phyloP scores from a whole-genome alignment of 345 rosid genomes.

The Aquilaria sinensis region DNA sequence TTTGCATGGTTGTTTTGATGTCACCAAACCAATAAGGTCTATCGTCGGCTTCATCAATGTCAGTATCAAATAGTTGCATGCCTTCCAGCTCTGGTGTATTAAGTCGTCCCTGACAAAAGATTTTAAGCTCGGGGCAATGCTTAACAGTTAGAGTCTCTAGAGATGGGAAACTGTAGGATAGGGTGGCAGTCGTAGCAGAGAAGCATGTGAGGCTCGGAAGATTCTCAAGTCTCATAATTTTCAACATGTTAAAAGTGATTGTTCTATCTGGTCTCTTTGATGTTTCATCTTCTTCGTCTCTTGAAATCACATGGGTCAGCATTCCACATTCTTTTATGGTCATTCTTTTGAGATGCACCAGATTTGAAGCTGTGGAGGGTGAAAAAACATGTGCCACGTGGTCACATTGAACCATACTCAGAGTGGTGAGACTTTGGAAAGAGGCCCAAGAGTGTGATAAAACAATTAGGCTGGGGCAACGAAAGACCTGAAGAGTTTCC shows the following conservation, averaged over 20 bases:
- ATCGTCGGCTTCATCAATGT: no score
- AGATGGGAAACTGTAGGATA: no score
- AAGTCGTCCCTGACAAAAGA: no score
- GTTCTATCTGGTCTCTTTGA: background rate
- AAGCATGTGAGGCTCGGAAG: background rate
- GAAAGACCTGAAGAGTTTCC: background rate
- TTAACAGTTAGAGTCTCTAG: no score
- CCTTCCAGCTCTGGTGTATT: no score
- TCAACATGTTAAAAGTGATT: conserved; percentile 5
- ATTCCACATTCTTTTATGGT: background rate
- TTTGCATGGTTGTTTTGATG: no score
- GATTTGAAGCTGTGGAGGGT: no score
- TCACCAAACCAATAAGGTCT: no score
- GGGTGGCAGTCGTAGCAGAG: background rate
- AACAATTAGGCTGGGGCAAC: background rate
- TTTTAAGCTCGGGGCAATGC: no score
- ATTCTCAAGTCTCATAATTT: background rate
- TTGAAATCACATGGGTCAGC: background rate
- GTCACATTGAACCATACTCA: no score
- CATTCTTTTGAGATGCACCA: background rate
- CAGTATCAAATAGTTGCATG: no score
- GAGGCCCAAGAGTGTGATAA: background rate
- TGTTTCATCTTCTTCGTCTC: background rate
- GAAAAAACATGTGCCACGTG: no score
- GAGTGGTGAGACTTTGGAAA: background rate